Percentiles rank a stretch among this genome's conserved stretches.
phyloP scores from a whole-genome alignment of 371 early-diverging fungal species.

The Dinochytrium kinnereticum region DNA sequence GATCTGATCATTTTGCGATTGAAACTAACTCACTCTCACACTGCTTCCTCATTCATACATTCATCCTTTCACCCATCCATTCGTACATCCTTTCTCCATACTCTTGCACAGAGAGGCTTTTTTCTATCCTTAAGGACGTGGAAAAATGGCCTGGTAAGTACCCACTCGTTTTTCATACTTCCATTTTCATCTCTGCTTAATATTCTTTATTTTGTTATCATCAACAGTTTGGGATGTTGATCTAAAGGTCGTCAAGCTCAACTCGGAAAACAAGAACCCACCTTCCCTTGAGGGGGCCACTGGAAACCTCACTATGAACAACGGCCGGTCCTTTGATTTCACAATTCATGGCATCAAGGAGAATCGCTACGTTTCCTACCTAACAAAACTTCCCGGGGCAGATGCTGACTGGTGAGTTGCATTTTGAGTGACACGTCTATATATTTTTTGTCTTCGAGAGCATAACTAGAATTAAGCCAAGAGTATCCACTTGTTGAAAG shows the following conservation, averaged over 20 bases:
- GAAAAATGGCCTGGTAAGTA: slow-evolving; percentile 29
- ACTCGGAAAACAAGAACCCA: neutral
- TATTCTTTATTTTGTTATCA: neutral
- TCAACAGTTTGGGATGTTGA: slow-evolving; percentile 34
- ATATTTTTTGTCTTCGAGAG: no score
- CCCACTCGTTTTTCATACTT: neutral
- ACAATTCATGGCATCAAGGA: slow-evolving; percentile 23
- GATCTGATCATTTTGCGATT: no score
- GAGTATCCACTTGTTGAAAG: no score
- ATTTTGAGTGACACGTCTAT: neutral
- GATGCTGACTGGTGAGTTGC: slow-evolving; percentile 17
- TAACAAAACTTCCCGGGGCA: slow-evolving; percentile 30
- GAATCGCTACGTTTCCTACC: slow-evolving; percentile 27
- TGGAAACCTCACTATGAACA: slow-evolving; percentile 35
- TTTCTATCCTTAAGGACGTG: slow-evolving; percentile 15
- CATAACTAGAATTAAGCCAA: no score
- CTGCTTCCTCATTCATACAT: no score
- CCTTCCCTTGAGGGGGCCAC: slow-evolving; percentile 23
- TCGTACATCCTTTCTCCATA: neutral
- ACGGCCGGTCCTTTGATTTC: slow-evolving; percentile 30
- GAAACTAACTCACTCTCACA: no score
- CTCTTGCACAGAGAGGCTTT: slow-evolving; percentile 2
- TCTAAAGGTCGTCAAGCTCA: slow-evolving; percentile 14
- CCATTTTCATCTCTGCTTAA: neutral
- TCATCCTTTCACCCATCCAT: neutral